Evolutionary conservation across 495 filamentous ascomycete genomes (phyloP), one percentile per base, ranked within the genome.

Genomic region (Podospora anserina): DNA sequence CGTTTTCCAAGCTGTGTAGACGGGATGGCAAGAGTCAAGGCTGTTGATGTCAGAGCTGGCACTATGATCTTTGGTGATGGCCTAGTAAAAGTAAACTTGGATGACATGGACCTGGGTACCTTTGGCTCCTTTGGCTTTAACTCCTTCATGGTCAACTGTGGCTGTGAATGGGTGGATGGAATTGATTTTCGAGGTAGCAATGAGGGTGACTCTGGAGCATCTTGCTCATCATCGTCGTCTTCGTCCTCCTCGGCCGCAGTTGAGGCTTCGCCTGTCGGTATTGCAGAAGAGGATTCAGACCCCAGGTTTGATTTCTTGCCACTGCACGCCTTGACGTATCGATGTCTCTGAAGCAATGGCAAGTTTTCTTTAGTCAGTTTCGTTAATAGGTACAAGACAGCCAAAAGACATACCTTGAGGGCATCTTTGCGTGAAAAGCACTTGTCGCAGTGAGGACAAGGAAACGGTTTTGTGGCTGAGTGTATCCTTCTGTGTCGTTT

Each of bases 401-500:
- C 7, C 28, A 11, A 49, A 5, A 49, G 16, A 30, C 26, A 54
- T 61, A 98, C 94, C 91, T 97, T 97, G n/a, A 99, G 83, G 23
- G 94, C 94, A 83, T 99, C 94, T 78, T 97, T 97, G 54, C 94
- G 81, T 23, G 92, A 96, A 73, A 99, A 99, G 77, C 91, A 94
- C 86, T 97, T 99, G 57, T 96, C 92, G 74, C 94, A 99, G 71
- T 91, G 89, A n/a, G 82, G 86, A 73, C 94, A 99, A 0, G 94
- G 94, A 77, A 93, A 97, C 0, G 94, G 94, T 81, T 97, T 97
- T 57, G 96, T 91, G 0, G 93, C 91, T 66, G 97, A 79, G 79
- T 99, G 94, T 65, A 99, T 97, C 63, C 93, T 83, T 79, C 95
- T 96, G 75, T 99, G 94, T 64, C 94, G 87, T 78, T 99, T 99